These are phyloP conservation scores for Cercospora sp. DNA, from an alignment of 2,329 filamentous ascomycete species.

Conservation along the genomic window DNA sequence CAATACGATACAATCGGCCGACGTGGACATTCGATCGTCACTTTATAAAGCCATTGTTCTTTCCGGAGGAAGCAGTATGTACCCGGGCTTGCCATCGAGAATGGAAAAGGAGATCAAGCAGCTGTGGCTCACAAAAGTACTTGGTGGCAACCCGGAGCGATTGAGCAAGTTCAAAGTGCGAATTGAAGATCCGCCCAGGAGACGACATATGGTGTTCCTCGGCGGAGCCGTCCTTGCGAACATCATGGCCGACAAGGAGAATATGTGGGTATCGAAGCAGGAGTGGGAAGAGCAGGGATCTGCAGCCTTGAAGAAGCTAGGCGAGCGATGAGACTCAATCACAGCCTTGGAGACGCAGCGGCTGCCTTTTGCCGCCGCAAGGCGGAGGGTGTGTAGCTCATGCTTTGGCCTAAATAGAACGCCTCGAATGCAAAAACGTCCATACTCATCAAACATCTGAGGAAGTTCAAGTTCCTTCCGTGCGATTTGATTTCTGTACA, in stretches of 20 bases:
- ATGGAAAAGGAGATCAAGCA: constrained; percentile 99
- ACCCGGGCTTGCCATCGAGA: constrained; percentile 88
- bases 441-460: background rate
- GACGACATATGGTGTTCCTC: constrained; percentile 99
- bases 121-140: constrained; percentile 89
- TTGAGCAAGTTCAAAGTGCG: constrained; percentile 98
- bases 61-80: constrained; percentile 98
- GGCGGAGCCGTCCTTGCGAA: constrained; percentile 95
- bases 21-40: constrained; percentile 90
- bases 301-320: constrained; percentile 84
- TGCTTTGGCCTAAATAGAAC: background rate
- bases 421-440: background rate
- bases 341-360: background rate
- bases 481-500: background rate
- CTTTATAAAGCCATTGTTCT: constrained; percentile 97
- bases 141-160: constrained; percentile 88
- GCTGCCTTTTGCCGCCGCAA: background rate
- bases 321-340: constrained; percentile 63
- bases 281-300: constrained; percentile 95
- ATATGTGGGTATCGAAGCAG: constrained; percentile 97
- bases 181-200: constrained; percentile 94
- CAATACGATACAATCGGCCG: constrained; percentile 95
- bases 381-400: background rate
- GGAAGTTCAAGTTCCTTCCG: background rate
- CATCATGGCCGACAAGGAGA: constrained; percentile 98